These are phyloP conservation scores for Rosa persica DNA, from an alignment of 306 rosid species.

Conservation along the genomic window DNA sequence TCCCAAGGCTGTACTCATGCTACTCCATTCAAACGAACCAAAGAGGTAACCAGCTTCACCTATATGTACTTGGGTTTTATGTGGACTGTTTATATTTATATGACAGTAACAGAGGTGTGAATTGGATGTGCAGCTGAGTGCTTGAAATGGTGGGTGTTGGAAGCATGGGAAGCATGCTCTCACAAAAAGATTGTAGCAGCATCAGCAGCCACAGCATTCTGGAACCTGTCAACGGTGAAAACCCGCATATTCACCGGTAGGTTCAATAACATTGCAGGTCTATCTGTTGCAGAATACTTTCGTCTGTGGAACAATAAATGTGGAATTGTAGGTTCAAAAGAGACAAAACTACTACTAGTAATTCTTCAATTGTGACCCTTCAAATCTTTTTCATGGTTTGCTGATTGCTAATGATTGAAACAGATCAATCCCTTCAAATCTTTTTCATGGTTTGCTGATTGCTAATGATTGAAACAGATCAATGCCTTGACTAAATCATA, in stretches of 20 bases:
- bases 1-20: conserved; percentile 75
- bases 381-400: background rate
- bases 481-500: background rate
- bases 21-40: conserved; percentile 58
- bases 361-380: background rate
- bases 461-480: background rate
- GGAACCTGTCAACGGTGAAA: conserved; percentile 73
- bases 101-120: conserved; percentile 3
- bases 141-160: conserved; percentile 51
- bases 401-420: background rate
- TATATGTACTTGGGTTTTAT: background rate
- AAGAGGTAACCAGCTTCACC: conserved; percentile 45
- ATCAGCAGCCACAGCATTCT: conserved; percentile 55
- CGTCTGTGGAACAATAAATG: background rate
- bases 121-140: conserved; percentile 46
- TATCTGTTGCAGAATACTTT: background rate
- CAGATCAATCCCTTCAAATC: background rate
- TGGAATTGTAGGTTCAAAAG: background rate
- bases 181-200: conserved; percentile 69
- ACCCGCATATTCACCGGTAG: conserved; percentile 77
- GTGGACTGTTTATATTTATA: conserved; percentile 10
- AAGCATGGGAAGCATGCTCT: conserved; percentile 74
- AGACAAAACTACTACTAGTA: background rate
- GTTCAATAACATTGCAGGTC: background rate
- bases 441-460: background rate